A percentile compares a stretch with the other conserved stretches of the same genome.
Evolutionary conservation across 2,329 filamentous ascomycete genomes (phyloP).

Genomic region (Alternaria angustiovoidea): DNA sequence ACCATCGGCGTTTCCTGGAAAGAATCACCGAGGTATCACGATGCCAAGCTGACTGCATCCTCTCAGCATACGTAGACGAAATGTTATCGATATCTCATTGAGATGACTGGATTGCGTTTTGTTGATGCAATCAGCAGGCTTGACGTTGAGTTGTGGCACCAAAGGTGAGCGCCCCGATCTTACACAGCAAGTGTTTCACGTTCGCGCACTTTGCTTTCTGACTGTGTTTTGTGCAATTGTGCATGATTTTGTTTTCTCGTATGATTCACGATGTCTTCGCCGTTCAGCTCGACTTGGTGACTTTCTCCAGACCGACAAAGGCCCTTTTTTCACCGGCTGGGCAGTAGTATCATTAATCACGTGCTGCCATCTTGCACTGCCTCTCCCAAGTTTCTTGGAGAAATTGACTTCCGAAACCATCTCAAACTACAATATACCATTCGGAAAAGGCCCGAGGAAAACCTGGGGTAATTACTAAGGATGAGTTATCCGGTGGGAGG

Average conservation of each 20-base stretch:
- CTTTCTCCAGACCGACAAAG: not conserved
- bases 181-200: not conserved
- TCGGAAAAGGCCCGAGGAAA: not conserved
- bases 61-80: constrained; percentile 4
- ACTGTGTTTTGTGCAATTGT: not conserved
- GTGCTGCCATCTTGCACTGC: constrained; percentile 3
- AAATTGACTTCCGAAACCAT: not conserved
- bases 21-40: not conserved
- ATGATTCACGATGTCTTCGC: not conserved
- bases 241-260: not conserved
- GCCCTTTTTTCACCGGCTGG: constrained; percentile 8
- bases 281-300: not conserved
- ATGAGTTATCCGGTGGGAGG: not conserved
- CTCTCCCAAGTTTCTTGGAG: not conserved
- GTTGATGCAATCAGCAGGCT: not conserved
- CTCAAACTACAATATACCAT: not conserved
- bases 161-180: not conserved
- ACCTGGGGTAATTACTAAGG: not conserved
- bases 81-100: not conserved
- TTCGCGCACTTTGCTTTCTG: not conserved
- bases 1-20: not conserved
- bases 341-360: not conserved
- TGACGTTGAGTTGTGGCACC: not conserved
- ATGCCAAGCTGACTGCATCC: not conserved
- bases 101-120: not conserved